phyloP scores from a whole-genome alignment of 2,329 filamentous ascomycete species.

The Blastomyces silverae region DNA sequence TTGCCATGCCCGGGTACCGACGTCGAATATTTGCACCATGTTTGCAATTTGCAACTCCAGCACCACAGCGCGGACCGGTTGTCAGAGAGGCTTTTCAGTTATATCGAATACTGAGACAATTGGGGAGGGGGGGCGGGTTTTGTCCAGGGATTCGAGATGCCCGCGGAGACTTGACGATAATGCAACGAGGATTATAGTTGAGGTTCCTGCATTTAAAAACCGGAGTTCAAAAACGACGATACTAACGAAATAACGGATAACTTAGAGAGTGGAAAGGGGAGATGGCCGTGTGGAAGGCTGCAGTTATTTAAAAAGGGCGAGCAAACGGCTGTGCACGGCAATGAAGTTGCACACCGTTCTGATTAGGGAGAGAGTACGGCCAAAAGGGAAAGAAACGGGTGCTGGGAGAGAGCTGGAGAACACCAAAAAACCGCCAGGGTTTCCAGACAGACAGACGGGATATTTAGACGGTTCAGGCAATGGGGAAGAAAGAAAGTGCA shows the following conservation, averaged over 20 bases:
- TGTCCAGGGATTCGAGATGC: slow-evolving; percentile 3
- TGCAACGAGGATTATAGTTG: neutral
- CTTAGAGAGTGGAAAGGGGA: neutral
- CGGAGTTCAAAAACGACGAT: neutral
- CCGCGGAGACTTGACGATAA: neutral
- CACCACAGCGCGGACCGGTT: neutral
- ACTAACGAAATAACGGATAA: neutral
- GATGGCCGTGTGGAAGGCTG: neutral
- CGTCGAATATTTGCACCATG: slow-evolving; percentile 93
- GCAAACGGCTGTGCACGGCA: neutral
- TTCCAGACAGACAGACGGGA: neutral
- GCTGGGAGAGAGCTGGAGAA: neutral
- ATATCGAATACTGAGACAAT: slow-evolving; percentile 9
- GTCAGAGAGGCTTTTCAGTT: neutral
- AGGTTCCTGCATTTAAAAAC: slow-evolving; percentile 4
- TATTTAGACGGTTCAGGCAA: neutral
- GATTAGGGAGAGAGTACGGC: neutral
- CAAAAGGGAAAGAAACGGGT: neutral
- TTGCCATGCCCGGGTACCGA: slow-evolving; percentile 97
- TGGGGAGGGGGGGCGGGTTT: slow-evolving; percentile 13
- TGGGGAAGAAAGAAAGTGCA: neutral
- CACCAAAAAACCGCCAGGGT: slow-evolving; percentile 4
- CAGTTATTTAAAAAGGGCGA: neutral
- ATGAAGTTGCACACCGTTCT: neutral
- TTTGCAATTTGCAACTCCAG: slow-evolving; percentile 26